Conservation (phyloP, 2,329 filamentous ascomycete species). For the Hymenoscyphus fructigenus region DNA sequence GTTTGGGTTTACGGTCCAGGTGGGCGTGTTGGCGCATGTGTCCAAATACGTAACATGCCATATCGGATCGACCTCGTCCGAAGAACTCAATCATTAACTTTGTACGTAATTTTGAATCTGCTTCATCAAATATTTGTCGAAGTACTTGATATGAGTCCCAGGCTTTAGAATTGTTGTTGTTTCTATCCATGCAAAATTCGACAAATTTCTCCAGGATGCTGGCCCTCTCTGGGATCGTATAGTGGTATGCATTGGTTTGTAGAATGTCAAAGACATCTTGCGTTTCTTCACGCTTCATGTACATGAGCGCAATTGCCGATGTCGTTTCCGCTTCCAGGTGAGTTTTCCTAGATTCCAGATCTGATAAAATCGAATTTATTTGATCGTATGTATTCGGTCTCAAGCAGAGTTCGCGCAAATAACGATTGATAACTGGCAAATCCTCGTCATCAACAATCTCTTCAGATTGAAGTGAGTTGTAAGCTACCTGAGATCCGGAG, state of each 20-base stretch:
- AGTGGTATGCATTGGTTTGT: slow-evolving; percentile 70
- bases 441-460: slow-evolving; percentile 57
- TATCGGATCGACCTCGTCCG: slow-evolving; percentile 71
- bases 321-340: slow-evolving; percentile 74
- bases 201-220: slow-evolving; percentile 66
- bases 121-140: slow-evolving; percentile 64
- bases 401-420: slow-evolving; percentile 67
- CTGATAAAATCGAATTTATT: slow-evolving; percentile 70
- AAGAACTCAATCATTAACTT: slow-evolving; percentile 83
- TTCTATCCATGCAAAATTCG: slow-evolving; percentile 63
- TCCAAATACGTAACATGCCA: slow-evolving; percentile 83
- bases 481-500: slow-evolving; percentile 65
- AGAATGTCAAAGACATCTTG: slow-evolving; percentile 81
- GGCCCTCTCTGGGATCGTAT: slow-evolving; percentile 67
- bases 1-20: slow-evolving; percentile 60
- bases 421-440: slow-evolving; percentile 64
- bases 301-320: slow-evolving; percentile 67
- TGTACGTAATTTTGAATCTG: slow-evolving; percentile 63
- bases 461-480: slow-evolving; percentile 59
- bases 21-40: slow-evolving; percentile 85
- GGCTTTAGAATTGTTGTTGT: slow-evolving; percentile 60
- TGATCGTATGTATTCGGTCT: slow-evolving; percentile 64
- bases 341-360: slow-evolving; percentile 68
- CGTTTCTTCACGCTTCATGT: slow-evolving; percentile 73
- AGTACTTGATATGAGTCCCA: slow-evolving; percentile 68